Percentiles rank a stretch among this genome's conserved stretches.
Conservation (phyloP, 2,329 filamentous ascomycete genomes). For the Neospermospora avenae region DNA sequence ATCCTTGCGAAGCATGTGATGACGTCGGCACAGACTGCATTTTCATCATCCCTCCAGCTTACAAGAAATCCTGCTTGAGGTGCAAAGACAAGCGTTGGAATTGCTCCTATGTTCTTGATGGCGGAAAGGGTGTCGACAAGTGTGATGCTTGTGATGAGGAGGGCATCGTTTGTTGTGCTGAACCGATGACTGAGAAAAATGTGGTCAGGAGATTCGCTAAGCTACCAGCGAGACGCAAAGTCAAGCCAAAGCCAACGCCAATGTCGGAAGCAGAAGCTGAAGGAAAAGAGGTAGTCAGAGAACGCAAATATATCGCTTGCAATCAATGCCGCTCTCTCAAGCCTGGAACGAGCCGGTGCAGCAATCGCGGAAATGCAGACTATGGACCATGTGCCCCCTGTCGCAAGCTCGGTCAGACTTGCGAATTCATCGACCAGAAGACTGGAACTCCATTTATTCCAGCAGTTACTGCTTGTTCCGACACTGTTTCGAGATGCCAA, state of each 20-base stretch:
- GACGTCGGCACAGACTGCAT: conserved; percentile 25
- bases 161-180: conserved; percentile 21
- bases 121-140: conserved; percentile 17
- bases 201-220: not conserved
- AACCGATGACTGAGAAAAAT: conserved; percentile 7
- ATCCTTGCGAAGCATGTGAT: conserved; percentile 29
- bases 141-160: conserved; percentile 26
- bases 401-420: conserved; percentile 10
- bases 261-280: too few relatives aligned
- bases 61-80: conserved; percentile 24
- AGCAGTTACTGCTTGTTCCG: too few relatives aligned
- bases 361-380: conserved; percentile 13
- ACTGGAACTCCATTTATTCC: not conserved
- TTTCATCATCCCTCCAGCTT: conserved; percentile 22
- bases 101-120: conserved; percentile 24
- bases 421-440: conserved; percentile 17
- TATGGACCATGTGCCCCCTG: conserved; percentile 26
- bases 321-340: conserved; percentile 27
- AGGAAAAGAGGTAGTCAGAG: not conserved
- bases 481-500: not conserved
- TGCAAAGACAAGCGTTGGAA: conserved; percentile 22
- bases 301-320: conserved; percentile 18
- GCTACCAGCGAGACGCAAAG: not conserved
- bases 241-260: not conserved
- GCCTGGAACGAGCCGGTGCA: conserved; percentile 11